These are phyloP conservation scores for Fomitopsis pulvina DNA, from an alignment of 768 basidiomycete species.

Conservation along the genomic window DNA sequence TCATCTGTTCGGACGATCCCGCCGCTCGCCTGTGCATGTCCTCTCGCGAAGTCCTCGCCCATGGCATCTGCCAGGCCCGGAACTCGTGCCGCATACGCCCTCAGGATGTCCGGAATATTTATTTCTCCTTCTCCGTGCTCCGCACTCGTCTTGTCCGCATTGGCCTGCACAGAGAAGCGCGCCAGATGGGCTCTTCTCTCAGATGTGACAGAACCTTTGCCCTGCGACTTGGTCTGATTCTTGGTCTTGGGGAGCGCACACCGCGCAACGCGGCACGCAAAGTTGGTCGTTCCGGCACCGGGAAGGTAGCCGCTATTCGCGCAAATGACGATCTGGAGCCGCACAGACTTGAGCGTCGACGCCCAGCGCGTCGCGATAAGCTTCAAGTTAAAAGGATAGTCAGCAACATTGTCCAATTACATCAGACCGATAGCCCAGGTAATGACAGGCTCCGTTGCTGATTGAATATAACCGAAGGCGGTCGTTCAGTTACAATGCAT, in stretches of 20 bases:
- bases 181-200: no score
- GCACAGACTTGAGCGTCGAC: slow-evolving; percentile 27
- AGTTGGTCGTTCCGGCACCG: slow-evolving; percentile 30
- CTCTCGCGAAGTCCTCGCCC: slow-evolving; percentile 39
- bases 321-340: slow-evolving; percentile 28
- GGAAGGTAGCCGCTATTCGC: slow-evolving; percentile 31
- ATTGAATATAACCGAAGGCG: no score
- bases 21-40: slow-evolving; percentile 40
- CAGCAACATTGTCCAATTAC: no score
- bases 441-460: neutral
- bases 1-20: slow-evolving; percentile 31
- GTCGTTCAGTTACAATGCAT: no score
- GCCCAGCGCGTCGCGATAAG: slow-evolving; percentile 44
- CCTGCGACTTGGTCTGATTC: neutral
- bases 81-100: slow-evolving; percentile 28
- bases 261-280: slow-evolving; percentile 35
- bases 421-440: neutral
- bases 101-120: slow-evolving; percentile 32
- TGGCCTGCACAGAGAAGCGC: no score
- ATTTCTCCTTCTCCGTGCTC: slow-evolving; percentile 16
- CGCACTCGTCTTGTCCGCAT: slow-evolving; percentile 1
- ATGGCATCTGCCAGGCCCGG: slow-evolving; percentile 30
- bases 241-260: slow-evolving; percentile 22
- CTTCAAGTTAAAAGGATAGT: slow-evolving; percentile 12
- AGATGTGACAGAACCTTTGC: neutral